Percentiles rank a stretch among this genome's conserved stretches.
Conservation (phyloP, 2,329 filamentous ascomycete genomes). For the Paramyrothecium sp. region DNA sequence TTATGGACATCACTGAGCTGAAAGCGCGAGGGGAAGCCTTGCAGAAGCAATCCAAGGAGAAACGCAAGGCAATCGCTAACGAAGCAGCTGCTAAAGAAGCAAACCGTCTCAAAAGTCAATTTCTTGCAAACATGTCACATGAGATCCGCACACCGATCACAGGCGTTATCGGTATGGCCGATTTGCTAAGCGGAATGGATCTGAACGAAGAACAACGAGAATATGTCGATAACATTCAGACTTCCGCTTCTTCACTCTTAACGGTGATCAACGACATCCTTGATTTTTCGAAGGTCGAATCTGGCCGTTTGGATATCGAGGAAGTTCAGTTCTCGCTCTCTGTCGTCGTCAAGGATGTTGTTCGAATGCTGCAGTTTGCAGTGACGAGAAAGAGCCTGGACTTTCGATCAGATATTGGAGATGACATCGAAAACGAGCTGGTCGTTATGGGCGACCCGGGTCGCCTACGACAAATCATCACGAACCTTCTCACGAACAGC, state of each 20-base stretch:
- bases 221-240: conserved; percentile 74
- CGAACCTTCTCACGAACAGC: conserved; percentile 74
- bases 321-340: conserved; percentile 78
- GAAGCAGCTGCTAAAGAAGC: conserved; percentile 79
- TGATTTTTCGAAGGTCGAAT: conserved; percentile 86
- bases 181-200: conserved; percentile 67
- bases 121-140: conserved; percentile 79
- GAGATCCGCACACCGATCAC: conserved; percentile 78
- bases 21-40: conserved; percentile 64
- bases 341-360: conserved; percentile 73
- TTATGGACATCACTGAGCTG: conserved; percentile 75
- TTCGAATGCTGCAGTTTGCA: conserved; percentile 84
- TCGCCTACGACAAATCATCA: conserved; percentile 78
- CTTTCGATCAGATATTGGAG: conserved; percentile 64
- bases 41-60: conserved; percentile 64
- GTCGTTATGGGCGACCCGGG: conserved; percentile 87
- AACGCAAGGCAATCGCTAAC: conserved; percentile 68
- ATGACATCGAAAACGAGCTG: conserved; percentile 63
- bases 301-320: conserved; percentile 73
- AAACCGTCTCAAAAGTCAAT: conserved; percentile 76
- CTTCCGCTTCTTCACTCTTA: conserved; percentile 76
- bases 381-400: conserved; percentile 76
- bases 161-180: conserved; percentile 78
- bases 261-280: conserved; percentile 91
- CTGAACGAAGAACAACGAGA: conserved; percentile 71